Base-by-base conservation (phyloP, 2,329 filamentous ascomycete genomes). In the Byssoonygena ceratinophila region DNA sequence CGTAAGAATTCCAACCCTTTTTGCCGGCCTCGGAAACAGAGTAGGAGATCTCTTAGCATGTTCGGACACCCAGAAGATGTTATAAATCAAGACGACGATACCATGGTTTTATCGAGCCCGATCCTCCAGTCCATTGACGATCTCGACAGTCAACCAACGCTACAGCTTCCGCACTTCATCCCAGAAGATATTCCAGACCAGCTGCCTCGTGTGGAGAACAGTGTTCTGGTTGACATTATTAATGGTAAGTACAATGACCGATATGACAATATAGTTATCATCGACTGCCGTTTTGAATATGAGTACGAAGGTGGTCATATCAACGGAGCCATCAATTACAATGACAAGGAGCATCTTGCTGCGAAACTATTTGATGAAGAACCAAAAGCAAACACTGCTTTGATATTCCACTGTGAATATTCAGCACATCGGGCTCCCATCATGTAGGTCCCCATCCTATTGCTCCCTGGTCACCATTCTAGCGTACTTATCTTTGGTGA, bases 201-300 rank as follows among this genome's bases (percentile, higher is more conserved):
- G 60, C 82, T 98, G 58, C 92, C 92, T 50, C 83, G 92, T 58
- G 95, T 98, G 64, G 81, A 82, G 53, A 83, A 84, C 64, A 77
- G 82, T 46, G 95, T 89, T 2, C 78, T 98, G 66, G 72, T 95
- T 52, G 80, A 89, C n/a, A 79, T 98, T 32, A 76, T 98, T 56
- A 85, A 95, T 68, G 89, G 89, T 56, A 84, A 86, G 61, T 95
- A 83, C 70, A 80, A 82, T 62, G 76, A 83, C 23, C 69, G 80
- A 22, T 97, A 86, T 67, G 82, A 89, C 55, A 80, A 90, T 65
- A 83, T 87, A 66, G 80, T 94, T 69, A 78, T 98, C 63, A 84
- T 98, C 63, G 92, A 98, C 69, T 98, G 92, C 68, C 86, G 92
- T 18, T 98, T 98, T 66, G 92, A 98, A 75, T 98, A 98, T 68